These are phyloP conservation scores for Malus hybrid DNA, from an alignment of 331 rosid genomes.

Conservation along the genomic window DNA sequence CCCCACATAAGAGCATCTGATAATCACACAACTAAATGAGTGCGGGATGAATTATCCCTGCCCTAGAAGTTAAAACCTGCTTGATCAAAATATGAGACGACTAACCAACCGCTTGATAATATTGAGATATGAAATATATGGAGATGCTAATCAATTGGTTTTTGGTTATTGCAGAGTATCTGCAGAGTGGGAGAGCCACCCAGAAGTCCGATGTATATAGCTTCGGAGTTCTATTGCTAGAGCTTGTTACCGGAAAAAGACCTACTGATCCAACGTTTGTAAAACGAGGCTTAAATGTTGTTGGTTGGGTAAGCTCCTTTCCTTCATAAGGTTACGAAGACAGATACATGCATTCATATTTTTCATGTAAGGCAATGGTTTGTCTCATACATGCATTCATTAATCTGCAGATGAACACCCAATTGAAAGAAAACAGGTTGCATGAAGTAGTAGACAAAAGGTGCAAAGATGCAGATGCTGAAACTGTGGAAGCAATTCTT, in stretches of 20 bases:
- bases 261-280: conserved; percentile 90
- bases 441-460: conserved; percentile 66
- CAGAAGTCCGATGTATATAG: conserved; percentile 94
- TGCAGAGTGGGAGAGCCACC: conserved; percentile 94
- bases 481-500: conserved; percentile 62
- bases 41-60: not conserved
- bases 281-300: conserved; percentile 77
- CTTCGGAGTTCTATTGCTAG: conserved; percentile 89
- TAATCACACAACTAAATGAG: not conserved
- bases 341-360: too few species aligned
- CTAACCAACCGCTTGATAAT: not conserved
- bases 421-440: conserved; percentile 58
- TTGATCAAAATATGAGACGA: not conserved
- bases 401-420: conserved; percentile 61
- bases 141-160: not conserved
- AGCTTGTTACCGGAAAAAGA: conserved; percentile 97
- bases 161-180: conserved; percentile 50
- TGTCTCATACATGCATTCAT: not conserved
- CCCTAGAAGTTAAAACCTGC: not conserved
- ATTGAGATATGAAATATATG: not conserved
- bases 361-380: not conserved
- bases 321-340: not conserved
- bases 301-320: conserved; percentile 81
- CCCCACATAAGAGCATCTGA: too few species aligned
- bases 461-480: conserved; percentile 60